phyloP scores from a whole-genome alignment of 495 filamentous ascomycete species.

The Endocarpon pusillum region DNA sequence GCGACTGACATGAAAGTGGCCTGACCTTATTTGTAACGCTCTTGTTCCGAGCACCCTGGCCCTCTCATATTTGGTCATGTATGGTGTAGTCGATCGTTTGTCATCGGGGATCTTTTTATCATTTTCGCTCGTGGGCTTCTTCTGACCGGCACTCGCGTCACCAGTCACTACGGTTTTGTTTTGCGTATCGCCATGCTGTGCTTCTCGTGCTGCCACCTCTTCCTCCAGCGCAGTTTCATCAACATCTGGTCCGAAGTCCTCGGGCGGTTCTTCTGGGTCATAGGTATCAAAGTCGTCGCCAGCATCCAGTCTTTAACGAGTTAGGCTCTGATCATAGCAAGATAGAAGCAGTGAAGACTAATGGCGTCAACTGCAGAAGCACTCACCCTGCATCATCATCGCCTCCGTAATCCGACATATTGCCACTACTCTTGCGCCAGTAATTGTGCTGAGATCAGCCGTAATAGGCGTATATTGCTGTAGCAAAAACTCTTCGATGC shows the following conservation, averaged over 20 bases:
- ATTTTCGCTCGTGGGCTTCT: slow-evolving; percentile 45
- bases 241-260: not conserved
- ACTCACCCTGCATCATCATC: not conserved
- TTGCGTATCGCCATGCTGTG: slow-evolving; percentile 23
- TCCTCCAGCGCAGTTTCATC: not conserved
- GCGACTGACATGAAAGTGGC: no score
- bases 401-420: slow-evolving; percentile 1
- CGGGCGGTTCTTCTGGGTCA: not conserved
- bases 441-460: no score
- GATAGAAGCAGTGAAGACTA: not conserved
- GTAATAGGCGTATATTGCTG: no score
- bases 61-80: slow-evolving; percentile 98
- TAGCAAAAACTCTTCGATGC: no score
- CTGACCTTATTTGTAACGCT: slow-evolving; percentile 88
- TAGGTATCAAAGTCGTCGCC: slow-evolving; percentile 1
- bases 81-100: slow-evolving; percentile 80
- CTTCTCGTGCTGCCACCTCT: not conserved
- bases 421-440: no score
- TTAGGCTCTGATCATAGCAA: no score
- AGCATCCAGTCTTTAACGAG: not conserved
- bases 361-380: not conserved
- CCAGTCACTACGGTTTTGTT: slow-evolving; percentile 55
- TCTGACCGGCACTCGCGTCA: slow-evolving; percentile 47
- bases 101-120: slow-evolving; percentile 85
- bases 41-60: slow-evolving; percentile 84